Conservation (phyloP, 2,329 filamentous ascomycete species). For the Phialophora tarda region DNA sequence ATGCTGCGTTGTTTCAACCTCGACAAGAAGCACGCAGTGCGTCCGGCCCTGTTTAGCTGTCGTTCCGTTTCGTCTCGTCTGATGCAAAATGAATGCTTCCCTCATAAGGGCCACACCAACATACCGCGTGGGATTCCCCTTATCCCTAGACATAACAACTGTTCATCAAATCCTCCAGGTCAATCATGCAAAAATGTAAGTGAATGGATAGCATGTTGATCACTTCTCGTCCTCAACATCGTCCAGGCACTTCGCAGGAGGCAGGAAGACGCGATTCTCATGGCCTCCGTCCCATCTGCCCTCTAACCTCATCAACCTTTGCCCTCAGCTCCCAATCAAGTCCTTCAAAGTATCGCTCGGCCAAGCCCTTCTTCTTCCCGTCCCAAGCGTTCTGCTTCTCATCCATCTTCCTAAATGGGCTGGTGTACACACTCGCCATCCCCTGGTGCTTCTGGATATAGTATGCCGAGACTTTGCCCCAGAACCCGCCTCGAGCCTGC, state of each 20-base stretch:
- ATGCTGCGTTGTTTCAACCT: neutral
- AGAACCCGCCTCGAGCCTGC: constrained; percentile 37
- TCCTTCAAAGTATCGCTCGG: constrained; percentile 1
- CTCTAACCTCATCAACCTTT: constrained; percentile 4
- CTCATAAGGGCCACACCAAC: neutral
- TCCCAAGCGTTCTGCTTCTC: constrained; percentile 5
- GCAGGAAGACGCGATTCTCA: neutral
- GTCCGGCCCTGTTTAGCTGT: neutral
- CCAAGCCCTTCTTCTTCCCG: neutral
- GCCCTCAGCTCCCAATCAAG: neutral
- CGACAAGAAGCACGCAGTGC: neutral
- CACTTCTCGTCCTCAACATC: neutral
- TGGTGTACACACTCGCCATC: constrained; percentile 36
- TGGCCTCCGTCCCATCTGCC: neutral
- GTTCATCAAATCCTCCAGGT: neutral
- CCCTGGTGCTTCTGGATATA: constrained; percentile 37
- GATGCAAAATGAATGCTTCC: neutral
- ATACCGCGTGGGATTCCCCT: neutral
- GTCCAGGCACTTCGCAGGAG: neutral
- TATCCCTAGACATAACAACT: neutral
- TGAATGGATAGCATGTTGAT: neutral
- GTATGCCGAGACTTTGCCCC: constrained; percentile 37
- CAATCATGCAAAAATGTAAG: neutral
- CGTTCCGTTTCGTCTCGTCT: neutral
- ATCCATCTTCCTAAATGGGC: constrained; percentile 29